Conservation (phyloP, 345 rosid species). For the Gossypium ekmanianum region DNA sequence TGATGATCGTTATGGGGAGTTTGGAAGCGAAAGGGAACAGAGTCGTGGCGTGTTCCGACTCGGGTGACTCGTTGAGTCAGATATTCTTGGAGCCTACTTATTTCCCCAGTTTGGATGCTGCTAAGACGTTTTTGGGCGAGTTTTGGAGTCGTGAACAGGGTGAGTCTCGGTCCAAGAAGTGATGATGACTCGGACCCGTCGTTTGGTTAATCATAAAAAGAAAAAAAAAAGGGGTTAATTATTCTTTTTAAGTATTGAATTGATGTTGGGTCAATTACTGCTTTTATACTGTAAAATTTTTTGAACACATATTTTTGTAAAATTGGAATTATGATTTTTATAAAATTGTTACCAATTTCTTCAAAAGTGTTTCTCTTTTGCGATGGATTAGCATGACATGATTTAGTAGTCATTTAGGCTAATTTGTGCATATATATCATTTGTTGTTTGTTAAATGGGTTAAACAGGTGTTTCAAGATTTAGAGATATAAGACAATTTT, state of each 20-base stretch:
- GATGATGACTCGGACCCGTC: background rate
- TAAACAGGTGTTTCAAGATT: too few relatives aligned
- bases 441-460: too few relatives aligned
- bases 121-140: constrained; percentile 90
- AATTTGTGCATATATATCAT: too few relatives aligned
- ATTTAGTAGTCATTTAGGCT: too few relatives aligned
- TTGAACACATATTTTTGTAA: background rate
- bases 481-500: too few relatives aligned
- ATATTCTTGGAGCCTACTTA: constrained; percentile 81
- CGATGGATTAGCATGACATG: too few relatives aligned
- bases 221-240: background rate
- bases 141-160: constrained; percentile 44
- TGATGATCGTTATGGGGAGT: constrained; percentile 80
- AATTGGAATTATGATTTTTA: background rate
- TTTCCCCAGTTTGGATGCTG: constrained; percentile 92
- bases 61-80: constrained; percentile 68
- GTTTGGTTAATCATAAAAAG: background rate
- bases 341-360: background rate
- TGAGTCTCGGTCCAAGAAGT: constrained; percentile 5
- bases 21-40: constrained; percentile 61
- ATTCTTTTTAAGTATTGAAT: constrained; percentile 4
- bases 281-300: background rate
- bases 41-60: constrained; percentile 37
- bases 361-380: background rate
- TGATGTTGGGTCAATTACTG: background rate